A percentile compares a stretch with the other conserved stretches of the same genome.
These are phyloP conservation scores for Kuraishia piskuri DNA, from an alignment of 805 yeast genomes.

Conservation along the genomic window DNA sequence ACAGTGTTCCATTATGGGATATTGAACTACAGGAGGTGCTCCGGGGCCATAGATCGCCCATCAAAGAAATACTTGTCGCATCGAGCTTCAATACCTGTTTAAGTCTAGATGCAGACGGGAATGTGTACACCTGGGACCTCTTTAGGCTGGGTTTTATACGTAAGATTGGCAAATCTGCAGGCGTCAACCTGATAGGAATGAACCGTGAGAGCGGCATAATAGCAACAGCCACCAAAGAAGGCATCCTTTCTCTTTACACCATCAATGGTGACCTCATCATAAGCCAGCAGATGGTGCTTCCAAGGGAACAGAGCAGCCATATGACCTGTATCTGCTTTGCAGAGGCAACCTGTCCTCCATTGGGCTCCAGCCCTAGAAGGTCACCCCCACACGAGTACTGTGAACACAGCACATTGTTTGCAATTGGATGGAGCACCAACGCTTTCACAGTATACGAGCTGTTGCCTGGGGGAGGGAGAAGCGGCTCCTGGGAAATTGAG, in stretches of 20 bases:
- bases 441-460: constrained; percentile 22
- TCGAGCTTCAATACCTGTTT: constrained; percentile 45
- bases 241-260: constrained; percentile 30
- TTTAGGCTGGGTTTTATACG: constrained; percentile 43
- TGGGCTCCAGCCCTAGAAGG: constrained; percentile 5
- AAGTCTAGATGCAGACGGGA: constrained; percentile 47
- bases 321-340: constrained; percentile 13
- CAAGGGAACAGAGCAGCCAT: neutral
- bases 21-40: constrained; percentile 35
- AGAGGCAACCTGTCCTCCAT: constrained; percentile 7
- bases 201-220: constrained; percentile 51
- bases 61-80: constrained; percentile 39
- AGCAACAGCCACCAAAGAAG: constrained; percentile 19
- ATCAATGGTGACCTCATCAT: constrained; percentile 43
- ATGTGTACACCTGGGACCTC: constrained; percentile 57
- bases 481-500: constrained; percentile 15
- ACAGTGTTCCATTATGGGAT: neutral
- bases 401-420: constrained; percentile 25
- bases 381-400: constrained; percentile 24
- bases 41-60: constrained; percentile 47
- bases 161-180: constrained; percentile 13
- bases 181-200: constrained; percentile 28
- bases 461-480: constrained; percentile 7
- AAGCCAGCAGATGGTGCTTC: constrained; percentile 10
- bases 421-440: constrained; percentile 27